A percentile compares a stretch with the other conserved stretches of the same genome.
phyloP scores from a whole-genome alignment of 345 rosid genomes.

The Firmiana major region DNA sequence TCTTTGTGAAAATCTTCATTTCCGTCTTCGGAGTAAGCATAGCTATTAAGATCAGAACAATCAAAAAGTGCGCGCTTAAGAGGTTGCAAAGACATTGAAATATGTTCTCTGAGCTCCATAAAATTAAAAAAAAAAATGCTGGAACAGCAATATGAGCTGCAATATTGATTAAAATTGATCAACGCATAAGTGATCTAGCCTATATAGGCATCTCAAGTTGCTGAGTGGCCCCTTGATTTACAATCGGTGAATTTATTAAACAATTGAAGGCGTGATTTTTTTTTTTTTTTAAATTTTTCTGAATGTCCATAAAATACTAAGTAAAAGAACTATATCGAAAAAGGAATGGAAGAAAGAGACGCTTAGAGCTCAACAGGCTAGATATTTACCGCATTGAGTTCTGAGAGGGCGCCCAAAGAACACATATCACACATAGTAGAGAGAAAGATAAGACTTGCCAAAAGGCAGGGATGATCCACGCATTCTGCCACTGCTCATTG shows the following conservation, averaged over 20 bases:
- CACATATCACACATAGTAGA: slow-evolving; percentile 73
- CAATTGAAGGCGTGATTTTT: background rate
- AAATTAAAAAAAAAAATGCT: background rate
- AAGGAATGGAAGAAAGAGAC: slow-evolving; percentile 3
- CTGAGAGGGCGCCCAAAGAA: slow-evolving; percentile 94
- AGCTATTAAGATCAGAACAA: slow-evolving; percentile 41
- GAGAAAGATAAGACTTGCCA: slow-evolving; percentile 93
- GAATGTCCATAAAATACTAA: background rate
- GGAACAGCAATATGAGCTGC: background rate
- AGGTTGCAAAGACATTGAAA: background rate
- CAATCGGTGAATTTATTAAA: background rate
- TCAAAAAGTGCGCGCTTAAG: background rate
- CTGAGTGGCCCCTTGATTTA: background rate
- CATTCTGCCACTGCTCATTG: slow-evolving; percentile 92
- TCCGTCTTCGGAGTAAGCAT: slow-evolving; percentile 65
- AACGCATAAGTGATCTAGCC: background rate
- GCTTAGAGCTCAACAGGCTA: background rate
- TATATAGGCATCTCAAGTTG: background rate
- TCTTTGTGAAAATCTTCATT: slow-evolving; percentile 79
- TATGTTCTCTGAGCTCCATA: too few relatives aligned
- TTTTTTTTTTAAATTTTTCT: background rate
- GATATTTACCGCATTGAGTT: slow-evolving; percentile 73
- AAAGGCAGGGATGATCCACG: slow-evolving; percentile 92
- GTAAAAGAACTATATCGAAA: background rate
- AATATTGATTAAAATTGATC: background rate